Evolutionary conservation across 2,329 filamentous ascomycete species (phyloP).

Genomic region (Alternaria sp.): DNA sequence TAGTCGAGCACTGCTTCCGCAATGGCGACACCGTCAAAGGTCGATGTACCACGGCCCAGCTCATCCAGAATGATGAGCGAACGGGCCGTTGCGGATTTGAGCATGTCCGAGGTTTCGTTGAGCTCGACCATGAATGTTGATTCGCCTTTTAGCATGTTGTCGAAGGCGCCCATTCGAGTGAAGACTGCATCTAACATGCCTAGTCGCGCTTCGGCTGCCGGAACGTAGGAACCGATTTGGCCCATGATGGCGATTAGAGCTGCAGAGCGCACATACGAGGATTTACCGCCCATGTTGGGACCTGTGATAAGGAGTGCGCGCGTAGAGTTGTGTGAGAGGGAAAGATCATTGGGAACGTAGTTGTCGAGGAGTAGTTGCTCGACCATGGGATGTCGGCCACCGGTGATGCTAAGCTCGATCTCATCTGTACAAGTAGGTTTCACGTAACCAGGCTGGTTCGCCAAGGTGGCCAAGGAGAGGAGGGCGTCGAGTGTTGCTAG

Average conservation of each 20-base stretch:
- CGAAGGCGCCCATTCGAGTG: constrained; percentile 93
- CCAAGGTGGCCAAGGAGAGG: constrained; percentile 83
- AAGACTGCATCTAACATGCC: constrained; percentile 91
- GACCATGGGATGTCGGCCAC: constrained; percentile 92
- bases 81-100: constrained; percentile 85
- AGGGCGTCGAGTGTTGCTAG: constrained; percentile 91
- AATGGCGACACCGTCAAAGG: constrained; percentile 95
- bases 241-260: constrained; percentile 93
- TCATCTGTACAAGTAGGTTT: constrained; percentile 75
- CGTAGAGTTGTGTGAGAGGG: constrained; percentile 64
- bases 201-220: constrained; percentile 75
- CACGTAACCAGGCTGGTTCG: constrained; percentile 84
- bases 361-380: constrained; percentile 84
- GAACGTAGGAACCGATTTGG: constrained; percentile 93
- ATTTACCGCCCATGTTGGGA: constrained; percentile 99
- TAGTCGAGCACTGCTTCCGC: constrained; percentile 90
- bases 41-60: constrained; percentile 89
- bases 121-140: constrained; percentile 98
- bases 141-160: constrained; percentile 95
- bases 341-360: constrained; percentile 91
- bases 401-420: constrained; percentile 72
- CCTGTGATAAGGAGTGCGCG: constrained; percentile 90
- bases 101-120: constrained; percentile 87
- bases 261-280: constrained; percentile 92
- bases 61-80: constrained; percentile 93